Percentiles rank a stretch among this genome's conserved stretches.
phyloP scores from a whole-genome alignment of 257 asterid species.

The Scutellaria baicalensis region DNA sequence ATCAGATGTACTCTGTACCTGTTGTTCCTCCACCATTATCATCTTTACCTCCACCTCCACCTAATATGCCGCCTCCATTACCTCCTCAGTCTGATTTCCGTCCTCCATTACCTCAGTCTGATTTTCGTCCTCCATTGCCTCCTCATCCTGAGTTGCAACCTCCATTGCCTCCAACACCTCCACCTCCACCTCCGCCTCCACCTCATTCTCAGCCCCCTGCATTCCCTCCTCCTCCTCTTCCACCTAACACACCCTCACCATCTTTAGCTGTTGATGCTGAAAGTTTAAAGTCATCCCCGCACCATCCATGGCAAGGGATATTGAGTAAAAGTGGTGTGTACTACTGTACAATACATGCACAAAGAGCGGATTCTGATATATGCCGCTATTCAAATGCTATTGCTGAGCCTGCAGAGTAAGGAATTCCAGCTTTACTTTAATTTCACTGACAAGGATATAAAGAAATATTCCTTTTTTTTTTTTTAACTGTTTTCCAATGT shows the following conservation, averaged over 20 bases:
- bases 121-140: slow-evolving; percentile 42
- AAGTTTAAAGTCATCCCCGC: slow-evolving; percentile 20
- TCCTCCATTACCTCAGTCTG: slow-evolving; percentile 42
- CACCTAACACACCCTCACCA: slow-evolving; percentile 61
- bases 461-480: neutral
- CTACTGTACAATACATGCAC: slow-evolving; percentile 74
- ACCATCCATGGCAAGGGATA: slow-evolving; percentile 73
- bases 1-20: slow-evolving; percentile 54
- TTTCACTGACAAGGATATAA: neutral
- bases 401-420: slow-evolving; percentile 85
- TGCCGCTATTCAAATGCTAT: slow-evolving; percentile 64
- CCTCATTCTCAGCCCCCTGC: slow-evolving; percentile 57
- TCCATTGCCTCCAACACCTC: slow-evolving; percentile 57
- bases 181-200: slow-evolving; percentile 46
- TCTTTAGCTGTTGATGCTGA: slow-evolving; percentile 36
- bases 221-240: slow-evolving; percentile 46
- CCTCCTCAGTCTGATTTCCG: slow-evolving; percentile 45
- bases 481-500: slow-evolving; percentile 18
- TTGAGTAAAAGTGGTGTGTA: slow-evolving; percentile 84
- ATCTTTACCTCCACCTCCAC: slow-evolving; percentile 45
- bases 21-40: slow-evolving; percentile 55
- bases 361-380: slow-evolving; percentile 72
- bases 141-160: slow-evolving; percentile 57
- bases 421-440: slow-evolving; percentile 11
- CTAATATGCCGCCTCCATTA: slow-evolving; percentile 39